Base-by-base conservation (phyloP, 2,329 filamentous ascomycete species). In the Penicillium sp. region DNA sequence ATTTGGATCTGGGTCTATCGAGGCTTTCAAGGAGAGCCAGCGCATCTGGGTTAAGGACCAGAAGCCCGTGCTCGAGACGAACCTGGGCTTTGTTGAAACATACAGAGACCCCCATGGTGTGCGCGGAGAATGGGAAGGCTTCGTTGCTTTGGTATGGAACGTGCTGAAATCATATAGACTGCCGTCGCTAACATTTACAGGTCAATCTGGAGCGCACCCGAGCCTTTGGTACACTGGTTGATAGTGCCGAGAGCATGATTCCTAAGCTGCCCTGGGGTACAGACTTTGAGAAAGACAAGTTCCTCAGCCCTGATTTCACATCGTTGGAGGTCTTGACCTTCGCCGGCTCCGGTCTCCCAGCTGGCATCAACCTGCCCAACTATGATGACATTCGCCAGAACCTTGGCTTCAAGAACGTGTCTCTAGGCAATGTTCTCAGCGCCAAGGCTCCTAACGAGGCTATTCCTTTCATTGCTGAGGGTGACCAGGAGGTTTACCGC, bases 231-330 rank as follows among this genome's bases (percentile, higher is more conserved):
- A 88, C 89, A 65, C 84, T 97, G 1, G 94, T 97, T 5, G 83
- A 87, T 21, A 87, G 87, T 27, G 93, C 94, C 0, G 89, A 92
- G 12, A 80, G 81, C 45, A 87, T 96, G 71, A 97, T 99, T 51
- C 91, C 92, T 7, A 86, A 96, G 61, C 80, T 99, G 15, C 94
- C 94, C 0, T 99, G 94, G 94, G 80, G 82, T 36, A 83, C 85
- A 47, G 89, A 91, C 0, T 99, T 97, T 65, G 94, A 99, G 73
- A 97, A 97, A 77, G 93, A 97, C 79, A 92, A 89, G 70, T 99
- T 99, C 76, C 78, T 96, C 36, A 93, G 91, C 52, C 94, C 94
- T 0, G 94, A 99, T 73, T 99, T 99, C 71, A 97, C 94, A 0
- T 94, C 90, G 10, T 82, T 97, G 1, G 94, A 99, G 74, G 92